Conservation (phyloP, 805 yeast genomes). For the Candida anglica region DNA sequence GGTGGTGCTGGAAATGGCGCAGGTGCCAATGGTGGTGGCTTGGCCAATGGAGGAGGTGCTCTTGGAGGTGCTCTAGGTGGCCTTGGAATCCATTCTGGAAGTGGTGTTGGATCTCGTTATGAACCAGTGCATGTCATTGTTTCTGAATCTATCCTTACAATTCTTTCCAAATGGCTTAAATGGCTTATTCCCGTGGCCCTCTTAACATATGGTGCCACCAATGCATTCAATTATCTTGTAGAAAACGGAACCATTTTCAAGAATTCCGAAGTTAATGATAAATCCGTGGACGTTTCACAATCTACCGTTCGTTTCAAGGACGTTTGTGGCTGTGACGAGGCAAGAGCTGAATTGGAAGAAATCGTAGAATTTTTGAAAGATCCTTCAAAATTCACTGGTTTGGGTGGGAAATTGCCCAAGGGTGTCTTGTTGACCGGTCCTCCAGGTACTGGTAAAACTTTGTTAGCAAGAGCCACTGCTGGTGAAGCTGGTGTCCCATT, state of each 20-base stretch:
- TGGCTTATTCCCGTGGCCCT: slow-evolving; percentile 83
- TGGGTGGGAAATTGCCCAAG: slow-evolving; percentile 96
- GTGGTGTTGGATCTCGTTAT: slow-evolving; percentile 55
- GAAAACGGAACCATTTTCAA: slow-evolving; percentile 83
- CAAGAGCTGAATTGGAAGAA: slow-evolving; percentile 94
- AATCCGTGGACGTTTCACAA: slow-evolving; percentile 77
- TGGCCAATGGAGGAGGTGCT: slow-evolving; percentile 8
- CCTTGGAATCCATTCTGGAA: slow-evolving; percentile 15
- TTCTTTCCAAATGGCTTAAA: slow-evolving; percentile 81
- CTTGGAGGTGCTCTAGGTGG: no score
- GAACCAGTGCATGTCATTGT: slow-evolving; percentile 95
- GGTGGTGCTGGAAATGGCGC: slow-evolving; percentile 5
- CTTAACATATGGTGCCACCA: slow-evolving; percentile 75
- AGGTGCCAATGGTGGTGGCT: slow-evolving; percentile 7
- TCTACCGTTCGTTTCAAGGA: slow-evolving; percentile 87
- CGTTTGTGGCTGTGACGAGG: slow-evolving; percentile 98
- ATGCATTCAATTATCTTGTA: slow-evolving; percentile 70
- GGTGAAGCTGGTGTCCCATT: slow-evolving; percentile 99
- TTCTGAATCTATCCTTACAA: slow-evolving; percentile 75
- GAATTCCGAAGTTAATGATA: slow-evolving; percentile 66
- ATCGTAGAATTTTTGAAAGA: slow-evolving; percentile 96
- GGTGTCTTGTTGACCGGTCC: slow-evolving; percentile 97
- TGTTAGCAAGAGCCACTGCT: slow-evolving; percentile 95
- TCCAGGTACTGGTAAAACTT: slow-evolving; percentile 98
- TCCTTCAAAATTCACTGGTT: slow-evolving; percentile 91